These are phyloP conservation scores for Flaveria robusta DNA, from an alignment of 129 eudicot genomes.

Conservation along the genomic window DNA sequence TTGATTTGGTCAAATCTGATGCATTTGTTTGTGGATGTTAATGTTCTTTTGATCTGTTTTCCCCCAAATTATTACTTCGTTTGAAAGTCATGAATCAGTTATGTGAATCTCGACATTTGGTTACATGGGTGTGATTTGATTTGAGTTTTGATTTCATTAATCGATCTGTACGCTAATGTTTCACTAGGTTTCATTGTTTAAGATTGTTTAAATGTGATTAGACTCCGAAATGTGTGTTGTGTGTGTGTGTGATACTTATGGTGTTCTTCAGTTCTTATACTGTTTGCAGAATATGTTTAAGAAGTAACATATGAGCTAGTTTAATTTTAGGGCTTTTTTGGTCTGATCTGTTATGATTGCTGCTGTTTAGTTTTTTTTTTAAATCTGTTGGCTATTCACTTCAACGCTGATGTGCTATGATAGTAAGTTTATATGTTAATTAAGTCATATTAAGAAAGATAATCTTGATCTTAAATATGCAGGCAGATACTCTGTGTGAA, in stretches of 20 bases:
- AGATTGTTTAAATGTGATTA: not conserved
- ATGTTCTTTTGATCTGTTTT: not conserved
- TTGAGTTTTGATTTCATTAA: not conserved
- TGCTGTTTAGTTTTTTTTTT: not conserved
- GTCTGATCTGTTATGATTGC: constrained; percentile 12
- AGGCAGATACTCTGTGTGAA: not conserved
- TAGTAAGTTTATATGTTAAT: not conserved
- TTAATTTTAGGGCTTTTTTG: not conserved
- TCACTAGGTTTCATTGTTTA: not conserved
- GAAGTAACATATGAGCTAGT: constrained; percentile 9
- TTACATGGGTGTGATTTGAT: constrained; percentile 2
- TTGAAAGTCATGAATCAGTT: not conserved
- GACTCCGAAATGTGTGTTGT: not conserved
- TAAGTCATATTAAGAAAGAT: not conserved
- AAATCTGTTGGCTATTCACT: not conserved
- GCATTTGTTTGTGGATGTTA: constrained; percentile 5
- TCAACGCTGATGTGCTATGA: not conserved
- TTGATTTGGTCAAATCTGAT: constrained; percentile 11
- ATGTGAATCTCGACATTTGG: not conserved
- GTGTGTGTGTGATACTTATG: not conserved
- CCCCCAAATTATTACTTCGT: not conserved
- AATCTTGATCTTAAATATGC: not conserved
- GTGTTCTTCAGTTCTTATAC: not conserved
- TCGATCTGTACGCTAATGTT: not conserved
- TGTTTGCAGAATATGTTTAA: constrained; percentile 8